Evolutionary conservation across 306 rosid genomes (phyloP).

Genomic region (Vachellia pachyceras): DNA sequence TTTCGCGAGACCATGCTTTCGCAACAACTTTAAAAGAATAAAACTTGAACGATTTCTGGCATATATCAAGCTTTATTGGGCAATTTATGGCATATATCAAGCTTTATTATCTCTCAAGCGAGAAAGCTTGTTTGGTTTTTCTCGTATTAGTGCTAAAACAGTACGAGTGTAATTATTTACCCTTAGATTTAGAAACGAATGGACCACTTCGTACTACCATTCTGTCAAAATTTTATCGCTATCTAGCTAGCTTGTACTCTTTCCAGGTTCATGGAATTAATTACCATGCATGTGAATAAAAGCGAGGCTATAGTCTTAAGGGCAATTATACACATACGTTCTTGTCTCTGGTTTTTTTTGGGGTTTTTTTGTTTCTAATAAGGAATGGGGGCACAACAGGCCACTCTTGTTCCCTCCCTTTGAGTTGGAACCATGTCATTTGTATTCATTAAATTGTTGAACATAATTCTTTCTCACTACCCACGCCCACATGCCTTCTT

Average conservation of each 20-base stretch:
- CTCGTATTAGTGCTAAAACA: not conserved
- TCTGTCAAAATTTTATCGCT: constrained; percentile 31
- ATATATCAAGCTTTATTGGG: too few species aligned
- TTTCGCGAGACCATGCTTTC: not conserved
- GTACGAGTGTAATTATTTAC: not conserved
- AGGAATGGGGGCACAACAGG: not conserved
- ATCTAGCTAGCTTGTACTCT: too few species aligned
- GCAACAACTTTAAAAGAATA: not conserved
- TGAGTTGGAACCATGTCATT: constrained; percentile 31
- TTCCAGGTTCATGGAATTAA: constrained; percentile 32
- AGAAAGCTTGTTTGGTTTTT: not conserved
- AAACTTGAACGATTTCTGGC: not conserved
- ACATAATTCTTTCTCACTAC: not conserved
- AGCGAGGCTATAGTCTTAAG: not conserved
- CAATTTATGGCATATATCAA: not conserved
- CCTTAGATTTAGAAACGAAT: not conserved
- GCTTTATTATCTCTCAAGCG: not conserved
- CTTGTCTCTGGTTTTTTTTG: not conserved
- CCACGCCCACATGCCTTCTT: constrained; percentile 51
- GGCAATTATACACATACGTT: constrained; percentile 15
- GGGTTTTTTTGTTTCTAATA: not conserved
- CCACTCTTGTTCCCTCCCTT: constrained; percentile 19
- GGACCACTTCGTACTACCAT: constrained; percentile 1
- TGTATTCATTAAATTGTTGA: constrained; percentile 15
- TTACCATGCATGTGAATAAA: constrained; percentile 11